These are phyloP conservation scores for Bruguiera sexangula DNA, from an alignment of 345 rosid genomes.

Conservation along the genomic window DNA sequence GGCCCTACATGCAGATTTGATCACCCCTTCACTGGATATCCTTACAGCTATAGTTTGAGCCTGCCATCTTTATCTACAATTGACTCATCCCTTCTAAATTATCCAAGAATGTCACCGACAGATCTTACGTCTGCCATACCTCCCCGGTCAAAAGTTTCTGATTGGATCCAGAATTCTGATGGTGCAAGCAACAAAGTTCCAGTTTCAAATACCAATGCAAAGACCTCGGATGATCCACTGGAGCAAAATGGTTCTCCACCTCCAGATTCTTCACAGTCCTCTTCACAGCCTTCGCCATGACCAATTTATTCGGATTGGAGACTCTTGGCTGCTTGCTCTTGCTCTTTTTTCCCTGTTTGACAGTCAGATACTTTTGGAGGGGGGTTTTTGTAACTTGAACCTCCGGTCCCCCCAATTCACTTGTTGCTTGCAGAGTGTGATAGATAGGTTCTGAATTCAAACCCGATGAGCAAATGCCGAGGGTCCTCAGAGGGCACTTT, in stretches of 20 bases:
- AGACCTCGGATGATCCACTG: constrained; percentile 32
- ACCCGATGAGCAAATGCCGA: constrained; percentile 13
- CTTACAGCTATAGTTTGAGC: constrained; percentile 40
- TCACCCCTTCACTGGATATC: constrained; percentile 53
- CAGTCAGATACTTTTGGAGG: constrained; percentile 14
- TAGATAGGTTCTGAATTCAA: constrained; percentile 25
- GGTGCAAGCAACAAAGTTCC: constrained; percentile 23
- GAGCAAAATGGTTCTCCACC: constrained; percentile 33
- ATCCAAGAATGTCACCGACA: constrained; percentile 33
- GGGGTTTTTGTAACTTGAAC: constrained; percentile 29
- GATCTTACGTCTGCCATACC: constrained; percentile 31
- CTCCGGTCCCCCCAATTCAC: constrained; percentile 38
- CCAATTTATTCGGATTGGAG: constrained; percentile 19
- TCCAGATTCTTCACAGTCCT: constrained; percentile 27
- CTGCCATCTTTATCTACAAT: constrained; percentile 36
- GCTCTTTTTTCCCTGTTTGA: constrained; percentile 4
- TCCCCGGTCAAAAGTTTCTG: constrained; percentile 27
- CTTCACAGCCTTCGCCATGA: constrained; percentile 37
- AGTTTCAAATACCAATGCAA: constrained; percentile 25
- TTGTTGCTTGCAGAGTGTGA: constrained; percentile 32
- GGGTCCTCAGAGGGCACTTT: constrained; percentile 36
- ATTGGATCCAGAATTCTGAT: constrained; percentile 32
- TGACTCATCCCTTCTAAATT: constrained; percentile 43
- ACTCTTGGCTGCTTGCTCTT: constrained; percentile 7
- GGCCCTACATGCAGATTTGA: constrained; percentile 73